phyloP scores from a whole-genome alignment of 306 rosid species.

The Ceratonia siliqua region DNA sequence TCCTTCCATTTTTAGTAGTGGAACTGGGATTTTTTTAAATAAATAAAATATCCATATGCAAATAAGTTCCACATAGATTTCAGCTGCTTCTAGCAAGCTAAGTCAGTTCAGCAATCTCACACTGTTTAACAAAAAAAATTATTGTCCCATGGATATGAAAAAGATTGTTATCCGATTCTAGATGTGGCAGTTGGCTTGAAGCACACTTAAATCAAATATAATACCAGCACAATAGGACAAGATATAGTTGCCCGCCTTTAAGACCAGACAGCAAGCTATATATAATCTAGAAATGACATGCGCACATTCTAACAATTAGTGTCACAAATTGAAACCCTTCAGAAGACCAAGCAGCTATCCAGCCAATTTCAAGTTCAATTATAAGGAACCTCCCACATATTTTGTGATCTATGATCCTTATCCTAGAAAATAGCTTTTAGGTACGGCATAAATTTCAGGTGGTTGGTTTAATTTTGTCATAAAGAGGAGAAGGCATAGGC shows the following conservation, averaged over 20 bases:
- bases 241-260: background rate
- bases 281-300: conserved; percentile 6
- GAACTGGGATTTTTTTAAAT: background rate
- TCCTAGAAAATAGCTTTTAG: conserved; percentile 10
- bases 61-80: background rate
- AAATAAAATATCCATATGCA: background rate
- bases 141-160: too few relatives aligned
- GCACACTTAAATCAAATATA: background rate
- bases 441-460: conserved; percentile 7
- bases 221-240: background rate
- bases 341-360: background rate
- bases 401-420: background rate
- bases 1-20: background rate
- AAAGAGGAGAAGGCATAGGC: conserved; percentile 4
- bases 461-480: background rate
- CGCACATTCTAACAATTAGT: background rate
- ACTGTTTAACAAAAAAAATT: background rate
- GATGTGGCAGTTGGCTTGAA: conserved; percentile 5
- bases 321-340: background rate
- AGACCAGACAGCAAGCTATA: conserved; percentile 13
- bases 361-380: conserved; percentile 3
- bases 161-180: background rate
- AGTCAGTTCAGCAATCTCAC: background rate
- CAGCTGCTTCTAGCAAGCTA: conserved; percentile 8
- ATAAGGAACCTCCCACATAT: background rate